Conservation (phyloP, 192 early-diverging fungal genomes). For the Podila minutissima region DNA sequence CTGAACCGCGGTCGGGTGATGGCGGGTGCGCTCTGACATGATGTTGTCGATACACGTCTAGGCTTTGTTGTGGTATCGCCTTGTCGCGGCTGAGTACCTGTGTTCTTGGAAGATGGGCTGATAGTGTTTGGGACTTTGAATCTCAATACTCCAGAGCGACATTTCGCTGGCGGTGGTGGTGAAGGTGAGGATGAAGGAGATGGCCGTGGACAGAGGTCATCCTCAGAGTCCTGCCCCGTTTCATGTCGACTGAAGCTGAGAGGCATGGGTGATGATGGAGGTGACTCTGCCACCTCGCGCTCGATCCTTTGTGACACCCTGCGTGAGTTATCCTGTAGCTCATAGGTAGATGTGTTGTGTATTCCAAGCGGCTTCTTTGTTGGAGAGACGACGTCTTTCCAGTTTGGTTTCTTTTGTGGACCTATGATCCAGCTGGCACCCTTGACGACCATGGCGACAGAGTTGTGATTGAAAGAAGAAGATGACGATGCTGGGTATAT, state of each 20-base stretch:
- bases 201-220: background rate
- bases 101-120: too few relatives aligned
- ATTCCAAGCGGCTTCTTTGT: background rate
- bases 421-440: constrained; percentile 16
- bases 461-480: background rate
- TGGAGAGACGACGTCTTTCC: background rate
- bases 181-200: background rate
- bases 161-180: too few relatives aligned
- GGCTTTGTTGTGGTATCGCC: too few relatives aligned
- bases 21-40: too few relatives aligned
- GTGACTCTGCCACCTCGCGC: constrained; percentile 4
- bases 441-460: constrained; percentile 37
- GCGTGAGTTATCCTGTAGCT: background rate
- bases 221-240: background rate
- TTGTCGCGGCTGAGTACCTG: too few relatives aligned
- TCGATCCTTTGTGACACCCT: background rate
- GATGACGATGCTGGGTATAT: background rate
- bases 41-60: too few relatives aligned
- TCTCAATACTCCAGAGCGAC: too few relatives aligned
- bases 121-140: too few relatives aligned
- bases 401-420: constrained; percentile 1
- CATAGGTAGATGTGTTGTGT: background rate
- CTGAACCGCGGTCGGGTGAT: too few relatives aligned
- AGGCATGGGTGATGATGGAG: constrained; percentile 26
- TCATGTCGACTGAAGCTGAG: constrained; percentile 3